These are phyloP conservation scores for Trypanosoma congolense DNA, from an alignment of 208 protist genomes.

Conservation along the genomic window DNA sequence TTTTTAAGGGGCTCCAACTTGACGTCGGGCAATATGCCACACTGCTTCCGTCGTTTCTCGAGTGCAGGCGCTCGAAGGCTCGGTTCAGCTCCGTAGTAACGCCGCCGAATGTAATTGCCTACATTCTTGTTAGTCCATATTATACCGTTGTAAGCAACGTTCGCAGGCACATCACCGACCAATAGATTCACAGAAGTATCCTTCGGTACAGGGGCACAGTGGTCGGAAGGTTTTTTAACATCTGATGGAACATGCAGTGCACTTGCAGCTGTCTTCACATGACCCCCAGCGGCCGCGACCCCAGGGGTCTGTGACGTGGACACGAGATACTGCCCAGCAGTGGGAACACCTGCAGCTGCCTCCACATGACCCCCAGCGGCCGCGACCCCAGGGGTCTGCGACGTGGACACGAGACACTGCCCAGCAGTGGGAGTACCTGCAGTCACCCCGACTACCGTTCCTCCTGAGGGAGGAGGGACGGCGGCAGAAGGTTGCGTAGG, in stretches of 20 bases:
- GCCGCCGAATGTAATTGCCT: slow-evolving; percentile 82
- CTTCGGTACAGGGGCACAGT: no score
- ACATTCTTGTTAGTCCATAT: slow-evolving; percentile 84
- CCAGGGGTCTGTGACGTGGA: no score
- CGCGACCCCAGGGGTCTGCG: not conserved
- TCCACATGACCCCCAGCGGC: no score
- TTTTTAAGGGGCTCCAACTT: slow-evolving; percentile 48
- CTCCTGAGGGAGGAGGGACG: no score
- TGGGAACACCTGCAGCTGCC: not conserved
- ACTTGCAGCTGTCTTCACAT: no score
- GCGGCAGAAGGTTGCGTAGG: not conserved
- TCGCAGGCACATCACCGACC: slow-evolving; percentile 5
- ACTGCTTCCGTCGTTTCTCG: slow-evolving; percentile 32
- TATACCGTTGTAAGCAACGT: slow-evolving; percentile 23
- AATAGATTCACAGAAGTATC: no score
- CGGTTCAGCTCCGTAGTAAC: slow-evolving; percentile 79
- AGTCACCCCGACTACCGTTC: not conserved
- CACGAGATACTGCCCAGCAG: not conserved
- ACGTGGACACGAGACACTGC: not conserved
- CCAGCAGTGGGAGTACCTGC: not conserved
- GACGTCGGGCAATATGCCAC: slow-evolving; percentile 37
- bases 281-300: no score
- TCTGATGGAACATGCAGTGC: no score
- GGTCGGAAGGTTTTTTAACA: no score
- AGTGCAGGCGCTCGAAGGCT: slow-evolving; percentile 76